Evolutionary conservation across 1,139 yeast species (phyloP).

Genomic region (Arxiozyma slooffiae): DNA sequence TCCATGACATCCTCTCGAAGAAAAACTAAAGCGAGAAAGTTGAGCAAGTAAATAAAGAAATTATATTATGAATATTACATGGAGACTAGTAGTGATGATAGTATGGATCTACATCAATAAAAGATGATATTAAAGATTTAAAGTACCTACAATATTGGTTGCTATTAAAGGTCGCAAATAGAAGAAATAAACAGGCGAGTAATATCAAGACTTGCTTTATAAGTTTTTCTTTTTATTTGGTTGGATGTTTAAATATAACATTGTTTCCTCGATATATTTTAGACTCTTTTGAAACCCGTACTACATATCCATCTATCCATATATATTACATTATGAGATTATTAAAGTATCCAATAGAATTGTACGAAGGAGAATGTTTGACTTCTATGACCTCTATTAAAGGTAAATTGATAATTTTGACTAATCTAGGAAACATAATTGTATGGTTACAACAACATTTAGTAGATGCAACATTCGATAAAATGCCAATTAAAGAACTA

Average conservation of each 20-base stretch:
- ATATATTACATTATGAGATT: conserved; percentile 25
- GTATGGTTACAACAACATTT: conserved; percentile 32
- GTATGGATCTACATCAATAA: too few species aligned
- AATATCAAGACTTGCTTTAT: too few species aligned
- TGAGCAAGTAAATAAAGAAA: background rate
- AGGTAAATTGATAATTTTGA: conserved; percentile 14
- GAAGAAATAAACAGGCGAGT: background rate
- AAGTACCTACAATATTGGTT: too few species aligned
- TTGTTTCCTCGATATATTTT: too few species aligned
- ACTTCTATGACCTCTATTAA: conserved; percentile 22
- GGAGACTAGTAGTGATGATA: too few species aligned
- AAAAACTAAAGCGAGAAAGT: background rate
- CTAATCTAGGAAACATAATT: conserved; percentile 34
- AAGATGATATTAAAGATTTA: too few species aligned
- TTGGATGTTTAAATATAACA: background rate
- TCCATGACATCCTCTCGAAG: background rate
- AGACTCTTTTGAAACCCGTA: background rate
- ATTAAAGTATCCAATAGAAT: conserved; percentile 28
- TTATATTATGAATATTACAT: too few species aligned
- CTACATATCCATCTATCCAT: background rate
- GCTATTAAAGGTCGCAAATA: too few species aligned
- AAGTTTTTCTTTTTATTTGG: too few species aligned
- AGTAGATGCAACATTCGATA: conserved; percentile 27
- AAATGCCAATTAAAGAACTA: conserved; percentile 16
- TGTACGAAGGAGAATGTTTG: conserved; percentile 7